Evolutionary conservation across 176 grass and related monocot genomes (phyloP).

Genomic region (Carex littledalei): DNA sequence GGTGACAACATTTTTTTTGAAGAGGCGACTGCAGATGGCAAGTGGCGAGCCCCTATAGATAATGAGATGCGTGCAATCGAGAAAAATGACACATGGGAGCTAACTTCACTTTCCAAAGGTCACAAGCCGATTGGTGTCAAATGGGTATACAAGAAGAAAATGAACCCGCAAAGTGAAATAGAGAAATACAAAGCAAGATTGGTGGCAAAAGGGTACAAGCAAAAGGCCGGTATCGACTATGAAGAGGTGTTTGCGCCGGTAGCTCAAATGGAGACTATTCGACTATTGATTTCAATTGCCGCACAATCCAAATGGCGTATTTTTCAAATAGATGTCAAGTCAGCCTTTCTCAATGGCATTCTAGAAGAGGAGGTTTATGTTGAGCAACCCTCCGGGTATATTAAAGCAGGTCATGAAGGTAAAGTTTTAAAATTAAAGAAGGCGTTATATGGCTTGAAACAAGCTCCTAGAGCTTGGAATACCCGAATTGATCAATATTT

Average conservation of each 20-base stretch:
- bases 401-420: not conserved
- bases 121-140: too few relatives aligned
- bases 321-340: not conserved
- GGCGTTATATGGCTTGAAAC: not conserved
- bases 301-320: not conserved
- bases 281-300: not conserved
- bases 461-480: not conserved
- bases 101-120: too few relatives aligned
- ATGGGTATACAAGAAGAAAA: too few relatives aligned
- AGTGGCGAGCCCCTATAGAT: too few relatives aligned
- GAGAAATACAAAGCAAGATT: too few relatives aligned
- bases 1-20: too few relatives aligned
- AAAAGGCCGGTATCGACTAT: not conserved
- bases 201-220: too few relatives aligned
- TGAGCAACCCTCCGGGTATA: not conserved
- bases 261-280: not conserved
- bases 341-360: not conserved
- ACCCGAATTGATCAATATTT: not conserved
- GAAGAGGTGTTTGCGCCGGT: not conserved
- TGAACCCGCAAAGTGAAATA: too few relatives aligned
- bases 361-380: not conserved
- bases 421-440: not conserved
- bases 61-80: too few relatives aligned
- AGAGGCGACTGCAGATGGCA: too few relatives aligned
- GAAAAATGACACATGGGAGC: too few relatives aligned